Base-by-base conservation (phyloP, 345 rosid genomes). In the Mercurialis annua region DNA sequence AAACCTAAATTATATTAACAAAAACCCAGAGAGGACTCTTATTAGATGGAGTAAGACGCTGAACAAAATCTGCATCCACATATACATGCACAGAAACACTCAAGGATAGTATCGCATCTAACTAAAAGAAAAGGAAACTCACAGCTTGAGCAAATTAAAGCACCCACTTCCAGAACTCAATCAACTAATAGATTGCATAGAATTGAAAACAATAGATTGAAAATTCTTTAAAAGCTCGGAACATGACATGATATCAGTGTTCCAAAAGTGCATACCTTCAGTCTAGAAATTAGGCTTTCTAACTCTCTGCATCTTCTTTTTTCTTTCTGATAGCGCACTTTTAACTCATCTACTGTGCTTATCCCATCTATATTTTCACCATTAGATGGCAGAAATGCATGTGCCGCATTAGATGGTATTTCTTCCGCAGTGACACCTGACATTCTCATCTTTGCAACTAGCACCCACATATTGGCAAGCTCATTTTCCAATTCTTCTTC, bases 401-500 rank as follows among this genome's bases (percentile, higher is more conserved):
- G 74, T 44, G 61, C n/a, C n/a, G n/a, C 50, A 63, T 64, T 59
- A 43, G 79, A 74, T 61, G 67, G 51, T 47, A 64, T 30, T 30
- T 70, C 71, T 47, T 81, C 78, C 15, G 66, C 59, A 76, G 62
- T 70, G 18, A 36, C 20, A 47, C 81, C 80, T 26, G 73, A 71
- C 58, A 79, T 81, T 69, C 73, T 81, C 73, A 77, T 50, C 78
- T 79, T 82, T 42, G 86, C 81, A 42, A 87, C 79, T 64, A 80
- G 79, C 68, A 76, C 66, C 90, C 92, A 87, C 85, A 80, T 78
- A 74, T 79, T 82, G 42, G 88, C 87, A 72, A 87, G 86, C 72
- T 82, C 86, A 55, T 71, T 83, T 75, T 85, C 90, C 64, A 87
- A 62, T 36, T 82, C 75, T 74, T 73, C 78, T 78, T 83, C 86